phyloP scores from a whole-genome alignment of 2,329 filamentous ascomycete species.

The Colletotrichum spaethianum region DNA sequence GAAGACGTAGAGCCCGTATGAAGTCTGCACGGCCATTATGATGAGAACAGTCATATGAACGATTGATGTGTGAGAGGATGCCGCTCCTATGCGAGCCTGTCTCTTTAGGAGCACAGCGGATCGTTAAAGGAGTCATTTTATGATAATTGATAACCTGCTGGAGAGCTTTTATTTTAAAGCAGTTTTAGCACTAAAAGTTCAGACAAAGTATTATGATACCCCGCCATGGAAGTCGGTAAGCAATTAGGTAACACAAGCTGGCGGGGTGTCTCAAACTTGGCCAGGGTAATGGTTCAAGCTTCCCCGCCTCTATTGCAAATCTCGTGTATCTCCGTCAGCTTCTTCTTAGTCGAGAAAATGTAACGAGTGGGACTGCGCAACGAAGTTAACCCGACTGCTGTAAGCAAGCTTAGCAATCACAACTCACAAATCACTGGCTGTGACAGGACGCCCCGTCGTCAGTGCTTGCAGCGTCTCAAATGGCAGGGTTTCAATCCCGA shows the following conservation, averaged over 20 bases:
- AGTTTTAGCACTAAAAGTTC: no score
- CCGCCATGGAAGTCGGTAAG: no score
- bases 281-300: neutral
- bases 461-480: neutral
- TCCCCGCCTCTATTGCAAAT: neutral
- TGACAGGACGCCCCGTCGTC: neutral
- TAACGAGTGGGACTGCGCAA: neutral
- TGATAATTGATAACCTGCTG: no score
- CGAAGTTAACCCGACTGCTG: neutral
- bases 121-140: neutral
- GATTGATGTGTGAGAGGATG: neutral
- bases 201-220: no score
- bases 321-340: neutral
- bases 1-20: no score
- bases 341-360: neutral
- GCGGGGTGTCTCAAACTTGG: neutral
- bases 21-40: neutral
- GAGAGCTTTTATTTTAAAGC: no score
- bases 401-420: constrained; percentile 10
- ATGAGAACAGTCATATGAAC: neutral
- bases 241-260: no score
- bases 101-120: neutral
- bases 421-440: no score
- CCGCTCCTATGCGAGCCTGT: neutral
- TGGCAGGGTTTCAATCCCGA: neutral